Percentiles rank a stretch among this genome's conserved stretches.
These are phyloP conservation scores for Entomortierella lignicola DNA, from an alignment of 192 early-diverging fungal genomes.

Conservation along the genomic window DNA sequence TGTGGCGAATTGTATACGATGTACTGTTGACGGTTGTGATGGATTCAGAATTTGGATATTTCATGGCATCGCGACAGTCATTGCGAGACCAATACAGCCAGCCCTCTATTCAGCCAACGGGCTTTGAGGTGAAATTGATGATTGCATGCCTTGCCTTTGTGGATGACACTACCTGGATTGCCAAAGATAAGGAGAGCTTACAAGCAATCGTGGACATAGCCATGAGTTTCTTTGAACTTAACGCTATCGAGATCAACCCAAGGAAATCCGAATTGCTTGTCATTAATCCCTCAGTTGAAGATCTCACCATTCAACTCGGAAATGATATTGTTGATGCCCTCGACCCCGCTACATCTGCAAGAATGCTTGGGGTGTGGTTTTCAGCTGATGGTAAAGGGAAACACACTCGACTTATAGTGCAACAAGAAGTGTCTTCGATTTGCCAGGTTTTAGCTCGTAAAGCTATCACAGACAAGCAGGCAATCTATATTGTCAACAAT, in stretches of 20 bases:
- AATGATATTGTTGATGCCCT: background rate
- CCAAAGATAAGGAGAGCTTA: background rate
- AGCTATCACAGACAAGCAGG: conserved; percentile 25
- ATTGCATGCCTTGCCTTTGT: conserved; percentile 1
- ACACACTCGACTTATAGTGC: background rate
- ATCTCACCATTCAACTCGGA: background rate
- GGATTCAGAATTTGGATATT: background rate
- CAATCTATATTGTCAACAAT: conserved; percentile 32
- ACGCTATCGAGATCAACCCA: conserved; percentile 8
- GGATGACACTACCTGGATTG: conserved; percentile 17
- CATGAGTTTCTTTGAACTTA: background rate
- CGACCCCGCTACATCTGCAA: background rate
- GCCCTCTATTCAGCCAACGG: too few species aligned
- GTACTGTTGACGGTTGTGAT: background rate
- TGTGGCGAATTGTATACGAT: background rate
- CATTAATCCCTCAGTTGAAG: background rate
- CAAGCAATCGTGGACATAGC: background rate
- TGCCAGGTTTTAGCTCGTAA: conserved; percentile 1
- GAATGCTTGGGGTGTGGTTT: conserved; percentile 6
- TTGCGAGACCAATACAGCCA: background rate
- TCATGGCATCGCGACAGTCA: too few species aligned
- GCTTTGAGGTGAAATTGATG: too few species aligned
- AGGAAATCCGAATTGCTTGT: conserved; percentile 19
- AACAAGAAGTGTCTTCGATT: background rate
- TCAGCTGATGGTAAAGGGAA: background rate